A percentile compares a stretch with the other conserved stretches of the same genome.
phyloP scores from a whole-genome alignment of 208 protist species.

The Naegleria fowleri region DNA sequence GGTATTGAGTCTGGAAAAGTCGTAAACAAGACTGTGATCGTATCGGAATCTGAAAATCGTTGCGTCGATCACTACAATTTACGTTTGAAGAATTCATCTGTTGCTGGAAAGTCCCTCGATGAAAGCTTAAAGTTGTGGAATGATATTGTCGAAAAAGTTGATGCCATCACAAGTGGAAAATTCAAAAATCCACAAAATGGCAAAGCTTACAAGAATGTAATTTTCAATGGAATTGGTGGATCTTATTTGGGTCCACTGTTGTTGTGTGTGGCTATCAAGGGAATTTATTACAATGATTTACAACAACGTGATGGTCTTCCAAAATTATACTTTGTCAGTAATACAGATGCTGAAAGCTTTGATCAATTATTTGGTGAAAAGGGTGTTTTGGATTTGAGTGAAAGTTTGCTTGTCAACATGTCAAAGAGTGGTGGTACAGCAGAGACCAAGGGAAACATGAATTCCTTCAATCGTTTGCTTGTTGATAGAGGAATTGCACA shows the following conservation, averaged over 20 bases:
- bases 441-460: conserved; percentile 43
- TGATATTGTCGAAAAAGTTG: conserved; percentile 24
- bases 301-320: neutral
- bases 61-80: conserved; percentile 49
- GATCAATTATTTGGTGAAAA: neutral
- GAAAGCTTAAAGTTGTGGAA: conserved; percentile 32
- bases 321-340: conserved; percentile 26
- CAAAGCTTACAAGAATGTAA: conserved; percentile 37
- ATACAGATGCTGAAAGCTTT: conserved; percentile 46
- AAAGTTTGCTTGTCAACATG: conserved; percentile 39
- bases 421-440: conserved; percentile 46
- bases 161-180: neutral
- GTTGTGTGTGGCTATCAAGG: conserved; percentile 33
- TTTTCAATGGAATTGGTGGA: conserved; percentile 53
- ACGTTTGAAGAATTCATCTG: conserved; percentile 11
- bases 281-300: neutral
- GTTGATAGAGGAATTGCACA: neutral
- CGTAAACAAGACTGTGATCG: neutral
- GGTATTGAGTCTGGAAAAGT: neutral
- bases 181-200: neutral
- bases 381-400: neutral
- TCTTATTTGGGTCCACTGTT: conserved; percentile 47
- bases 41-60: conserved; percentile 40
- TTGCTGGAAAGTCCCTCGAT: conserved; percentile 32
- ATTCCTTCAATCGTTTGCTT: conserved; percentile 29